Evolutionary conservation across 2,329 filamentous ascomycete genomes (phyloP), one percentile per base, ranked within the genome.

Genomic region (Furcasterigmium furcatum): DNA sequence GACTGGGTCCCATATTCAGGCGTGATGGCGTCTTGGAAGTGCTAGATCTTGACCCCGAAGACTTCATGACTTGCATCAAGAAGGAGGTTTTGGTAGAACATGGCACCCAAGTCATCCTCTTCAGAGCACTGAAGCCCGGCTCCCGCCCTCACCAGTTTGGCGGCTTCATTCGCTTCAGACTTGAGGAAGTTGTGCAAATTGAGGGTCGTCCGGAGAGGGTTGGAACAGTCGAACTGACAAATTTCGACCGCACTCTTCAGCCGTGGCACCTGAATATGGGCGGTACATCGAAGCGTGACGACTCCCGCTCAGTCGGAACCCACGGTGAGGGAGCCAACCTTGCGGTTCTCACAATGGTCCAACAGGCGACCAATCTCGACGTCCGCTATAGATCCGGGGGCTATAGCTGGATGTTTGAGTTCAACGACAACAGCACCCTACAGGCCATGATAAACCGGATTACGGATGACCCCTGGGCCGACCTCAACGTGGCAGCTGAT

Each of bases 241-340:
- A 63, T 34, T 50, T 57, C 25, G 9, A 47, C 9, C 58, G 58
- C 3, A 59, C 50, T 4, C 54, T 66, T 2, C 51, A 64, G 43
- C 62, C 62, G 0, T 48, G 49, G 44, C 54, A 65, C 30, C 50
- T 67, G 4, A 53, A 61, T 9, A 46, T 64, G 32, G 58, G 61
- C 8, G 54, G 51, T 3, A 57, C 58, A 1, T 58, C 43, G 34
- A 65, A 64, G 46, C 20, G 42, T 4, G 34, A 40, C 21, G 48
- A 55, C 12, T 2, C 2, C 2, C 42, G 45, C 5, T 57, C 60
- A 40, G 58, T 59, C 10, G 61, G 61, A 0, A 45, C 51, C 4
- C 58, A 63, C 22, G 61, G 61, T 9, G 59, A 64, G 27, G 60
- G 63, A 3, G 51, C 65, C 27, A 61, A 63, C 36, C 29, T 60